Conservation (phyloP, 1,284 basidiomycete genomes). For the Pisolithus thermaeus region DNA sequence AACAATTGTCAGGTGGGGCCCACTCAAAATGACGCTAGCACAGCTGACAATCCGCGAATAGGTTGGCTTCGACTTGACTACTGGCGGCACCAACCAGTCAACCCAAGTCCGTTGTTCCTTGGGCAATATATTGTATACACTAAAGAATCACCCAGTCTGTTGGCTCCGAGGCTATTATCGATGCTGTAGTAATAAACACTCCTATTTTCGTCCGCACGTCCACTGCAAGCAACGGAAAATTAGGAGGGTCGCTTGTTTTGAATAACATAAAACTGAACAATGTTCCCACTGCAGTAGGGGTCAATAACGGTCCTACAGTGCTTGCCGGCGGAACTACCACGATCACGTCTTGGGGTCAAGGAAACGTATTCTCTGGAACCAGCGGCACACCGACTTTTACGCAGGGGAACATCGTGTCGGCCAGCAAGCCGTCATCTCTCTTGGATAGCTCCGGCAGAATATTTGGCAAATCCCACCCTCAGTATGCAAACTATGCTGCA, state of each 20-base stretch:
- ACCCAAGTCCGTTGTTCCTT: conserved; percentile 19
- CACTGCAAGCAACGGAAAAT: conserved; percentile 22
- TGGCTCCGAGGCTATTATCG: conserved; percentile 43
- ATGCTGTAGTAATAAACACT: conserved; percentile 37
- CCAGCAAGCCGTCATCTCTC: conserved; percentile 36
- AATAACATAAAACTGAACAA: conserved; percentile 38
- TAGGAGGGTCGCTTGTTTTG: conserved; percentile 36
- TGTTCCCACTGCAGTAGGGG: conserved; percentile 40
- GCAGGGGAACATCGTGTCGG: conserved; percentile 30
- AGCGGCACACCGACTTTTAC: conserved; percentile 15
- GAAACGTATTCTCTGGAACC: conserved; percentile 41
- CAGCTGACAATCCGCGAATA: conserved; percentile 10
- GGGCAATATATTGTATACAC: background rate
- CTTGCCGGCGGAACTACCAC: conserved; percentile 36
- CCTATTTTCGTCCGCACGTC: conserved; percentile 24
- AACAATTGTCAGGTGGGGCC: conserved; percentile 42
- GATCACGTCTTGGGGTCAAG: conserved; percentile 47
- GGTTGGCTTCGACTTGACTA: conserved; percentile 41
- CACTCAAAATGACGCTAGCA: background rate
- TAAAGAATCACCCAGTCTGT: conserved; percentile 27
- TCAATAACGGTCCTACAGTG: conserved; percentile 28
- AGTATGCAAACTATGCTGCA: conserved; percentile 39
- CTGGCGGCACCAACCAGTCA: conserved; percentile 29
- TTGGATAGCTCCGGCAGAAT: conserved; percentile 39
- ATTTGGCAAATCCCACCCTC: conserved; percentile 45